Evolutionary conservation across 2,329 filamentous ascomycete genomes (phyloP), one percentile per base, ranked within the genome.

Genomic region (Westerdykella sp.): DNA sequence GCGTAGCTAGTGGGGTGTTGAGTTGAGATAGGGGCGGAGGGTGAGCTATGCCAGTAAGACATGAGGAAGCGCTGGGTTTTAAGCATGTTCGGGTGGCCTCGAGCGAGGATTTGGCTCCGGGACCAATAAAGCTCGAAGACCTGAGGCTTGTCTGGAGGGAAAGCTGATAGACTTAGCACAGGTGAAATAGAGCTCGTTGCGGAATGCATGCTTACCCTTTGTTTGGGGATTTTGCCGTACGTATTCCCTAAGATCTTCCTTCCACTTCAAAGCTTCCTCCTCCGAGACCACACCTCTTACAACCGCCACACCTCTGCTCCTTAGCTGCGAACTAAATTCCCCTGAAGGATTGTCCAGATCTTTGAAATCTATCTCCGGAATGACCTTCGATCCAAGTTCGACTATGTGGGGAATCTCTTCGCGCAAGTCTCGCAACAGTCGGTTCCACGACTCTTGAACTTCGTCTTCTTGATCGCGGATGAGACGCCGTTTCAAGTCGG

Each of bases 291-390:
- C 72, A 25, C 69, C 67, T 34, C 71, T 63, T 31, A 75, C 65
- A 6, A 75, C 67, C 3, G 72, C 71, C 1, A 74, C 72, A 14
- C 73, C 73, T 28, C 81, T 76, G 55, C 80, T 79, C 53, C 74
- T 74, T 40, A 83, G 70, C 55, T 78, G 76, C 38, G 69, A 68
- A 41, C 69, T 72, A 59, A 85, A 85, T 1, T 73, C 68, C 18
- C 74, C 68, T 2, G 77, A 73, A 40, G 75, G 72, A 42, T 70
- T 65, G 3, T 63, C 63, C 13, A 75, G 60, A 36, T 74, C 70
- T 23, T 67, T 65, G 59, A 71, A 75, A 41, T 73, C 55, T 31
- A 75, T 74, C 45, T 72, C 65, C 0, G 73, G 73, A 13, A 76
- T 65, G 35, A 69, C 57, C 13, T 62, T 65, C 10, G 69, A 67